Base-by-base conservation (phyloP, 176 grass and related monocot genomes). In the Aegilops longissima region DNA sequence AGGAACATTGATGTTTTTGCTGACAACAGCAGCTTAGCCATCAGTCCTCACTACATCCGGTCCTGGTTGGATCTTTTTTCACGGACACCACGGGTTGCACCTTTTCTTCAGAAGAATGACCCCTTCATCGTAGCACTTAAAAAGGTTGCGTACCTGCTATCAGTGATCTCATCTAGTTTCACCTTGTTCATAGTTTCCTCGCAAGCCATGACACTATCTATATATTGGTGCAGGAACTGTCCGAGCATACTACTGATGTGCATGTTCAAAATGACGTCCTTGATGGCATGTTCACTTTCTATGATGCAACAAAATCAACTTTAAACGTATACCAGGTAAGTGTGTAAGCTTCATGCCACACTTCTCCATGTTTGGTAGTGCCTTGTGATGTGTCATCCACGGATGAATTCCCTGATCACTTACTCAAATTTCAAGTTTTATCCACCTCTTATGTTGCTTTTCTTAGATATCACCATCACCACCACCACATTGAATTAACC, bases 61-160 rank as follows among this genome's bases (percentile, higher is more conserved):
- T 94, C 97, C 65, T 99, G 94, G 92, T 82, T 99, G 82, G 79
- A 99, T 93, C 89, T 99, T 40, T 86, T 99, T 61, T 94, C 97
- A 40, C 88, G 87, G 34, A 99, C 97, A 80, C 97, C 97, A 84
- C 90, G 97, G 54, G 97, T 99, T 66, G 92, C 94, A 77, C 94
- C 97, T 12, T 99, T 99, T 89, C 90, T 99, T 42, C 87, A 90
- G 76, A 99, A 99, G 76, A 96, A 93, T 40, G 90, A 99, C 58
- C 94, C 90, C 67, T 93, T 99, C 59, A 88, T 99, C 52, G 47
- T 82, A 85, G 85, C 92, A 51, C 77, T 99, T 18, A 93, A 94
- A 86, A 99, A 96, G 92, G 97, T 95, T 62, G 47, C 7, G 12
- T 39, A 18, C 38, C 20, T 84, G 21, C 78, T 66, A 61, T 45